Conservation (phyloP, 2,329 filamentous ascomycete genomes). For the Ceratocystis variospora region DNA sequence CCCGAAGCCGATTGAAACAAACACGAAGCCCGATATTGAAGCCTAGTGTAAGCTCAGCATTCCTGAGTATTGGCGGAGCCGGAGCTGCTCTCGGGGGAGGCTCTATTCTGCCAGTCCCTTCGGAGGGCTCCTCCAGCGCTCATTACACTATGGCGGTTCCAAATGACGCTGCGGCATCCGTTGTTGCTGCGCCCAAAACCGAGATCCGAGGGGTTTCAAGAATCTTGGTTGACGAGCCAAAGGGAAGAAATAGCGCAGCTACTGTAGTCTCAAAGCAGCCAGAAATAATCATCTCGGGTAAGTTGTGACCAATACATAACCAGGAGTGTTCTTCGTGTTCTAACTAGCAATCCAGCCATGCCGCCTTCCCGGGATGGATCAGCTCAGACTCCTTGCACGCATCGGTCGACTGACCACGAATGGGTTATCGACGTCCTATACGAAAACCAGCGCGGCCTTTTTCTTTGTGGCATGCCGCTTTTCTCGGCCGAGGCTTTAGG, state of each 20-base stretch:
- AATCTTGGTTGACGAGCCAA: conserved; percentile 5
- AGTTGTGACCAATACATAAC: neutral
- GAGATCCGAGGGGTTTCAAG: conserved; percentile 16
- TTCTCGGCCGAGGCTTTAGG: conserved; percentile 79
- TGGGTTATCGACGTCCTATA: conserved; percentile 74
- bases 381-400: neutral
- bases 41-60: conserved; percentile 16
- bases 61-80: conserved; percentile 18
- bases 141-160: conserved; percentile 17
- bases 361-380: neutral
- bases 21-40: neutral
- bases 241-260: neutral
- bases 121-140: conserved; percentile 8
- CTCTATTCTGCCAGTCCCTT: conserved; percentile 15
- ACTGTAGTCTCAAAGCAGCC: neutral
- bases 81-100: conserved; percentile 15
- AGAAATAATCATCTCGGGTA: neutral
- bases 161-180: conserved; percentile 6
- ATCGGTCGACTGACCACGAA: conserved; percentile 28
- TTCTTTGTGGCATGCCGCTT: conserved; percentile 77
- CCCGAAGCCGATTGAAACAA: neutral
- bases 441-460: conserved; percentile 86
- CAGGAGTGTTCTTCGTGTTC: neutral
- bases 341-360: neutral
- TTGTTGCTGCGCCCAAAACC: conserved; percentile 11